Evolutionary conservation across 805 yeast genomes (phyloP), one percentile per base, ranked within the genome.

Genomic region (Naumovozyma dairenensis): DNA sequence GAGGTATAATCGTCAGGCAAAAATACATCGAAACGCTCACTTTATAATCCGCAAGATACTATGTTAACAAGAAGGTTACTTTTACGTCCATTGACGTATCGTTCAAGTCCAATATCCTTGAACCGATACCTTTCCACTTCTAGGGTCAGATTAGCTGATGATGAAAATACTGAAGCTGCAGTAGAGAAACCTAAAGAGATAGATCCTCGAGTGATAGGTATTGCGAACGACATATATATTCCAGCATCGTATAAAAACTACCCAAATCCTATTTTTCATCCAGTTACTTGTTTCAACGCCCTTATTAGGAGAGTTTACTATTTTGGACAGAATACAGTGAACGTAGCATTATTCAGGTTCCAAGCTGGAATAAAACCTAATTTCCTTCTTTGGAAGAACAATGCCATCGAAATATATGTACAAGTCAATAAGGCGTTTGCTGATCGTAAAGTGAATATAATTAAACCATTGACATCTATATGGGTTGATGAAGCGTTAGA

Each of bases 361-460:
- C 81, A 80, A 54, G 76, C 86, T 18, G 72, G 75, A 25, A 52
- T 70, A 36, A 80, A 75, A 56, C 83, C 87, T 21, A 62, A 74
- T 28, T 80, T 79, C 44, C 53, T 74, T 15, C 71, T 76, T 39
- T 87, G 95, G 95, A 83, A 82, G 56, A 89, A 85, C 57, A 69
- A 69, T 20, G 94, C 94, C 6, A 75, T 87, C 46, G 84, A 84
- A 45, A 66, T 65, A 32, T 86, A 76, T 55, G 80, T 80, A 19
- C 72, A 72, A 37, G 79, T 83, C n/a, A 85, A 87, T 60, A 75
- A 77, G 49, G 77, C 85, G 2, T 87, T 87, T 64, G 89, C 94
- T 2, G 53, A 64, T 14, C 66, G 65, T 21, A 65, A 77, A 42
- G 50, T 84, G 29, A 61, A 57, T 21, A 46, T 65, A 10, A 61